Base-by-base conservation (phyloP, 441 rosid species). In the Jatropha podagrica region DNA sequence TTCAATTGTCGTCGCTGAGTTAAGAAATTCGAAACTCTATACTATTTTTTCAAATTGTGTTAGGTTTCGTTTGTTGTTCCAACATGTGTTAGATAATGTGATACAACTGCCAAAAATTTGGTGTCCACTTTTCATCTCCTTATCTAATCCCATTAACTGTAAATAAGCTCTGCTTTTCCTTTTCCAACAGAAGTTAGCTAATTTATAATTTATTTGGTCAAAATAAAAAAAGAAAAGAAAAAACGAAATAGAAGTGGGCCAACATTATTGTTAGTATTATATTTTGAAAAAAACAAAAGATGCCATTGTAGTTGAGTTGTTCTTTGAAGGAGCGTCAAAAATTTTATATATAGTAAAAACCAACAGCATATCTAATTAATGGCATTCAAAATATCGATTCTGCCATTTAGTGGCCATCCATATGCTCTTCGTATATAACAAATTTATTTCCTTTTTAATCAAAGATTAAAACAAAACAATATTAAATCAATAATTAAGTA, bases 41-140 rank as follows among this genome's bases (percentile, higher is more conserved):
- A 23, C 3, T 20, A 5, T 23, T 13, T 56, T 4, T 49, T 68
- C 38, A 42, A 56, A 37, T 60, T 12, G 75, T 66, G 37, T 65
- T 77, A 44, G 70, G 80, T 68, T 74, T 69, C 32, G 12, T 38
- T 55, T 41, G 48, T 32, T 58, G 32, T 17, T 40, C 23, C 20
- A 49, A 63, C 7, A 42, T 32, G 66, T 40, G 63, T 76, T 62
- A 62, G 74, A 69, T 76, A 63, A 69, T 52, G 74, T 4, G 27
- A 51, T 66, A 23, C 61, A 40, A 20, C 26, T 32, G 32, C 5
- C 38, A 40, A 18, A 46, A 52, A 51, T 68, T 41, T 52, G 46
- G 4, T n/a, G 2, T 54, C 51, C 63, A 18, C 66, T 23, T 20
- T 42, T 14, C 18, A 40, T 65, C 26, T 54, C 18, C 20, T 62